Evolutionary conservation across 2,329 filamentous ascomycete species (phyloP).

Genomic region (Cladosporium sp.): DNA sequence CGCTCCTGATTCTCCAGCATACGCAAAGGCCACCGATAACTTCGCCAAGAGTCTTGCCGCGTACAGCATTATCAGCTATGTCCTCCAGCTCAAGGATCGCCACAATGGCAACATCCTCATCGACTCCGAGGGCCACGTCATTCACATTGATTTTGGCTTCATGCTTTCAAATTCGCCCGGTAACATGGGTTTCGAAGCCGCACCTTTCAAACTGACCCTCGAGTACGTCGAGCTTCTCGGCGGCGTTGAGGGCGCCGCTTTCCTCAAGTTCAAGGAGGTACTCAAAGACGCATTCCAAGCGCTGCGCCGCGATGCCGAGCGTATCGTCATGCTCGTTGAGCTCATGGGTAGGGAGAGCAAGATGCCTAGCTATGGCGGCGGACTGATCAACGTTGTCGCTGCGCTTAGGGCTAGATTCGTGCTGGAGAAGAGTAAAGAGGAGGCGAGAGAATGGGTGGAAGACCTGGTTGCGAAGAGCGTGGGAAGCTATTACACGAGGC

Average conservation of each 20-base stretch:
- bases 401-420: slow-evolving; percentile 70
- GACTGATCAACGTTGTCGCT: slow-evolving; percentile 63
- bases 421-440: slow-evolving; percentile 73
- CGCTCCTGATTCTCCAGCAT: slow-evolving; percentile 59
- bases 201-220: slow-evolving; percentile 78
- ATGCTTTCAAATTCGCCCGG: slow-evolving; percentile 84
- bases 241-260: slow-evolving; percentile 63
- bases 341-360: slow-evolving; percentile 79
- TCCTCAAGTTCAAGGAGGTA: slow-evolving; percentile 67
- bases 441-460: slow-evolving; percentile 75
- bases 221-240: slow-evolving; percentile 82
- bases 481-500: slow-evolving; percentile 79
- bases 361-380: slow-evolving; percentile 77
- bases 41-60: slow-evolving; percentile 78
- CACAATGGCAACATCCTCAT: slow-evolving; percentile 84
- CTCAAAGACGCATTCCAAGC: slow-evolving; percentile 84
- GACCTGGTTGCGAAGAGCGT: slow-evolving; percentile 74
- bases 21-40: slow-evolving; percentile 65
- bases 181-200: slow-evolving; percentile 77
- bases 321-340: slow-evolving; percentile 73
- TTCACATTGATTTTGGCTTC: slow-evolving; percentile 86
- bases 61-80: slow-evolving; percentile 78
- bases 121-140: slow-evolving; percentile 77
- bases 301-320: slow-evolving; percentile 69
- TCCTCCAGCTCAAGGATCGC: slow-evolving; percentile 77